Evolutionary conservation across 2,329 filamentous ascomycete species (phyloP).

Genomic region (Talaromyces sp.): DNA sequence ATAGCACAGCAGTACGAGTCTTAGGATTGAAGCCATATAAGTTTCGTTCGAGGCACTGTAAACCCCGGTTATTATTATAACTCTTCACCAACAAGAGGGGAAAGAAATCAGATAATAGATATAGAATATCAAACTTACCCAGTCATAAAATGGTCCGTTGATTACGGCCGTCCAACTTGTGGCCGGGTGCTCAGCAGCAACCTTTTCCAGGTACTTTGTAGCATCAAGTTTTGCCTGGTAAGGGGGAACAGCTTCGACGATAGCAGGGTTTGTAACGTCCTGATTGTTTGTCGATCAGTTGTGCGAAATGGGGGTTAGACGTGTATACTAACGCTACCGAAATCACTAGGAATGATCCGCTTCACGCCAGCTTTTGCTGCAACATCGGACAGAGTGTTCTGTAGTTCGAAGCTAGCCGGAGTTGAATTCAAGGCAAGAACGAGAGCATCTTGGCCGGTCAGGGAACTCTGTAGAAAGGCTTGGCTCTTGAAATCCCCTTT

Average conservation of each 20-base stretch:
- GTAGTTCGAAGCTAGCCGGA: neutral
- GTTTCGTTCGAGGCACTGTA: slow-evolving; percentile 1
- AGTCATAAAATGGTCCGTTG: slow-evolving; percentile 6
- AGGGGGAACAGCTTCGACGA: neutral
- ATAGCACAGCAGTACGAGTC: slow-evolving; percentile 2
- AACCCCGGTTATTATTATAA: neutral
- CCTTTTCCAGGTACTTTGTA: neutral
- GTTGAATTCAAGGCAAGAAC: neutral
- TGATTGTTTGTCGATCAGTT: neutral
- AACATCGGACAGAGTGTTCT: slow-evolving; percentile 1
- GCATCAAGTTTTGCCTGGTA: slow-evolving; percentile 6
- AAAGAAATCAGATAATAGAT: neutral
- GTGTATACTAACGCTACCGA: slow-evolving; percentile 5
- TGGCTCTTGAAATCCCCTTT: slow-evolving; percentile 2
- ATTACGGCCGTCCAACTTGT: slow-evolving; percentile 7
- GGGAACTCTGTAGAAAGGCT: neutral
- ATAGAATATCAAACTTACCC: neutral
- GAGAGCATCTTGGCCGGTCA: slow-evolving; percentile 4
- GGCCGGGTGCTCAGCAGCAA: neutral
- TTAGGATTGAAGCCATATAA: slow-evolving; percentile 3
- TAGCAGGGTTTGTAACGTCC: slow-evolving; percentile 5
- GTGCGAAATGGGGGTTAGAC: neutral
- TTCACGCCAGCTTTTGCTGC: slow-evolving; percentile 6
- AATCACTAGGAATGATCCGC: slow-evolving; percentile 9
- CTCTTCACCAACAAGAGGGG: neutral